These are phyloP conservation scores for Paramecium caudatum DNA, from an alignment of 73 alveolate species.

Conservation along the genomic window DNA sequence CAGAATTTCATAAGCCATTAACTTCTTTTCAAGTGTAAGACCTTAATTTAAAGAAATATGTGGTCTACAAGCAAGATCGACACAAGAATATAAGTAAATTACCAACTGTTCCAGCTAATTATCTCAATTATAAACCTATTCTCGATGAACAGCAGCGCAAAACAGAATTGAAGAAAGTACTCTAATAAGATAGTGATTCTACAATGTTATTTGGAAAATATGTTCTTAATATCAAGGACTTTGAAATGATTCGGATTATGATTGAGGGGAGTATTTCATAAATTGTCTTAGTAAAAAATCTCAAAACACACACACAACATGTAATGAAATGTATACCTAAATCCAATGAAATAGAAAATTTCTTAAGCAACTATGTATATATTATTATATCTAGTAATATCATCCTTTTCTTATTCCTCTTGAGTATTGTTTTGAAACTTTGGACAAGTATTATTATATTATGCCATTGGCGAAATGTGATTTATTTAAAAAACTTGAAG, in stretches of 20 bases:
- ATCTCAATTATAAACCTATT: constrained; percentile 14
- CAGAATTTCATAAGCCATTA: constrained; percentile 5
- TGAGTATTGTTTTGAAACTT: constrained; percentile 45
- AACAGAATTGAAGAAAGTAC: neutral
- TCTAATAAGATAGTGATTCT: neutral
- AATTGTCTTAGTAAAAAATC: neutral
- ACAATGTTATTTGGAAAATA: constrained; percentile 4
- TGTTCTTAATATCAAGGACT: neutral
- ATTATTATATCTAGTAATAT: neutral
- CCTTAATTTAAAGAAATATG: constrained; percentile 45
- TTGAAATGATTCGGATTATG: neutral
- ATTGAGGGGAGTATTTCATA: constrained; percentile 31
- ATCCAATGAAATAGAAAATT: neutral
- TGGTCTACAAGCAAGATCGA: constrained; percentile 42
- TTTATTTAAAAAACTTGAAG: constrained; percentile 15
- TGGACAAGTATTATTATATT: neutral
- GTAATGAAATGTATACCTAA: constrained; percentile 35
- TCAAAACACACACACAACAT: neutral
- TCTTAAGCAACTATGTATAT: too few relatives aligned
- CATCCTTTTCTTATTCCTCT: constrained; percentile 46
- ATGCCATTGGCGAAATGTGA: constrained; percentile 10
- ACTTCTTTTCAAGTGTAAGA: constrained; percentile 52
- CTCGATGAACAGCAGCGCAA: constrained; percentile 15
- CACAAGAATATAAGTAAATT: neutral
- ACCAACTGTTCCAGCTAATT: constrained; percentile 15